Evolutionary conservation across 2,329 filamentous ascomycete genomes (phyloP).

Genomic region (Fusarium keratoplasticum): DNA sequence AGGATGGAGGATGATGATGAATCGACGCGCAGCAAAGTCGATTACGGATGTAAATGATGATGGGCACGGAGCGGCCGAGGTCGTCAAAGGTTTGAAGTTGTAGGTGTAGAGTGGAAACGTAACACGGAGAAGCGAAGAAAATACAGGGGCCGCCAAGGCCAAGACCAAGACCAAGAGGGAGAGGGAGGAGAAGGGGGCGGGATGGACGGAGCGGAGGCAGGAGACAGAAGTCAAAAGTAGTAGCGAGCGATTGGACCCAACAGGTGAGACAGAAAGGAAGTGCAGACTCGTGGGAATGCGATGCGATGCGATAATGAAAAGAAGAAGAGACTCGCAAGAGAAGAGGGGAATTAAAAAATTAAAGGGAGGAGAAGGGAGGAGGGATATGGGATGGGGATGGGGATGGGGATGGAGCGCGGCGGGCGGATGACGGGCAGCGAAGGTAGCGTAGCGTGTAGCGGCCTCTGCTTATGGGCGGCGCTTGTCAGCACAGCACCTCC

Average conservation of each 20-base stretch:
- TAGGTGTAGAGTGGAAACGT: slow-evolving; percentile 37
- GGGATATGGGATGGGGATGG: slow-evolving; percentile 16
- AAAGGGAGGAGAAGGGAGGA: slow-evolving; percentile 20
- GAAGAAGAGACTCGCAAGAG: slow-evolving; percentile 1
- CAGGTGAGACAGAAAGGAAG: slow-evolving; percentile 24
- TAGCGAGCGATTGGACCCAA: slow-evolving; percentile 38
- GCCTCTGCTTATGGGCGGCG: background rate
- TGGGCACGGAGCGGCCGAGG: slow-evolving; percentile 17
- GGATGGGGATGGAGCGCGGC: background rate
- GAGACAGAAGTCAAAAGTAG: slow-evolving; percentile 16
- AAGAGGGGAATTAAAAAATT: slow-evolving; percentile 3
- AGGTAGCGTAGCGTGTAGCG: background rate
- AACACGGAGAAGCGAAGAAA: slow-evolving; percentile 37
- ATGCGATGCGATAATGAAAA: slow-evolving; percentile 2
- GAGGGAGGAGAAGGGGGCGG: slow-evolving; percentile 5
- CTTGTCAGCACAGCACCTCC: background rate
- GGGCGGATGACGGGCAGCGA: background rate
- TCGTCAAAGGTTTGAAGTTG: slow-evolving; percentile 22
- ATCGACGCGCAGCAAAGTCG: slow-evolving; percentile 25
- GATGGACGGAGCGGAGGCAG: slow-evolving; percentile 13
- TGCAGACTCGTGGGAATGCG: slow-evolving; percentile 15
- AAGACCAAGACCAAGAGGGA: slow-evolving; percentile 21
- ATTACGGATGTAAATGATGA: slow-evolving; percentile 23
- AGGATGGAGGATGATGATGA: slow-evolving; percentile 9
- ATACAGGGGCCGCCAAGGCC: slow-evolving; percentile 33